Conservation (phyloP, 2,329 filamentous ascomycete species). For the Claviceps digitariae region DNA sequence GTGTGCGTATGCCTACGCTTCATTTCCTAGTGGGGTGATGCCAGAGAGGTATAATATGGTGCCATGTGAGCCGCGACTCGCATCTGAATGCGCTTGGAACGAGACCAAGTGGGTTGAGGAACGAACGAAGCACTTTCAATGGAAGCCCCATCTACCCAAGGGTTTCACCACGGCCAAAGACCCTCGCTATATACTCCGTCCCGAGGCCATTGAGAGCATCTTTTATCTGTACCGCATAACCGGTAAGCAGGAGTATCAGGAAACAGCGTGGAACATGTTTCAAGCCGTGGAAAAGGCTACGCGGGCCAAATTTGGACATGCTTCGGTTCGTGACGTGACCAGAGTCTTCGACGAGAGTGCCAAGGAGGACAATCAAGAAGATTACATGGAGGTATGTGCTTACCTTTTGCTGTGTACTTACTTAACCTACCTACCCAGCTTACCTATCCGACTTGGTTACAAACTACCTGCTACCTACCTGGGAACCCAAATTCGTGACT, state of each 20-base stretch:
- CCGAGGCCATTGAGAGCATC: conserved; percentile 73
- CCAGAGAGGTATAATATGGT: conserved; percentile 33
- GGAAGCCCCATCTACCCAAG: conserved; percentile 24
- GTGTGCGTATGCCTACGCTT: conserved; percentile 37
- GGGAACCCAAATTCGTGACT: not conserved
- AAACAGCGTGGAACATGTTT: conserved; percentile 64
- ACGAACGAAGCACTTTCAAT: conserved; percentile 6
- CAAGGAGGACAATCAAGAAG: conserved; percentile 34
- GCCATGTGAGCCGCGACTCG: conserved; percentile 19
- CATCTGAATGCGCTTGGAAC: conserved; percentile 21
- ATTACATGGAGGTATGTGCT: conserved; percentile 43
- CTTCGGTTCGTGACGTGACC: conserved; percentile 48
- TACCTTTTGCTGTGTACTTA: too few species aligned
- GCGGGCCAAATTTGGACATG: conserved; percentile 44
- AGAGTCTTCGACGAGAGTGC: conserved; percentile 10
- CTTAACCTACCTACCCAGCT: too few species aligned
- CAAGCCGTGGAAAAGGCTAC: conserved; percentile 44
- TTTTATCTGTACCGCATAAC: conserved; percentile 65
- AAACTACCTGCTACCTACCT: too few species aligned
- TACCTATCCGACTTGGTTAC: too few species aligned
- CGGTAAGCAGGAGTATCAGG: conserved; percentile 47
- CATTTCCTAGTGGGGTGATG: conserved; percentile 36
- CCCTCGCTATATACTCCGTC: conserved; percentile 48
- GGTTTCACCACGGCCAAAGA: conserved; percentile 44
- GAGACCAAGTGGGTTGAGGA: conserved; percentile 41